These are phyloP conservation scores for Pachysandra terminalis DNA, from an alignment of 164 flowering plant species.

Conservation along the genomic window DNA sequence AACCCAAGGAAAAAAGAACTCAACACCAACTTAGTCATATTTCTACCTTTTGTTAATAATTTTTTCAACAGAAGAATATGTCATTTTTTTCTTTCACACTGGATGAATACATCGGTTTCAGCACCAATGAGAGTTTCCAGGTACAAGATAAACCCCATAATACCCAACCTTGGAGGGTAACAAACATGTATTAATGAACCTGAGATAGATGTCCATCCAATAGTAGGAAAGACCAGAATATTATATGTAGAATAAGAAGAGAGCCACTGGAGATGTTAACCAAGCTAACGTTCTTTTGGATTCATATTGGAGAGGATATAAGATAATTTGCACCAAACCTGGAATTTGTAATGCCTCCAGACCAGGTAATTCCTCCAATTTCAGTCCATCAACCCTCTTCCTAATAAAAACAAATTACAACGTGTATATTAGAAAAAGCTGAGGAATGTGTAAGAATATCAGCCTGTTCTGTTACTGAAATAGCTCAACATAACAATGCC, in stretches of 20 bases:
- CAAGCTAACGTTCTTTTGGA: conserved; percentile 24
- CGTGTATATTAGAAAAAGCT: neutral
- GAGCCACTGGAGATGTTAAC: neutral
- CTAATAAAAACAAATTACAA: conserved; percentile 33
- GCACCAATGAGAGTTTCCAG: neutral
- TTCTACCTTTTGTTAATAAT: neutral
- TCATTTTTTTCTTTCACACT: too few relatives aligned
- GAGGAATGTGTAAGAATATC: neutral
- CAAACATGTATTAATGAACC: neutral
- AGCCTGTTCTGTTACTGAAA: neutral
- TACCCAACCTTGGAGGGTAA: neutral
- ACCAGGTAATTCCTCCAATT: conserved; percentile 89
- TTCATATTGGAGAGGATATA: conserved; percentile 21
- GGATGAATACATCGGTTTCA: neutral
- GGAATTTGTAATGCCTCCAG: conserved; percentile 74
- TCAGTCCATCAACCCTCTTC: conserved; percentile 93
- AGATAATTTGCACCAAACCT: conserved; percentile 43
- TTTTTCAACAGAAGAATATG: neutral
- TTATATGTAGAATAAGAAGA: neutral
- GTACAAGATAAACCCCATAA: neutral
- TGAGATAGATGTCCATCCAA: neutral
- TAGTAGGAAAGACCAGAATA: neutral
- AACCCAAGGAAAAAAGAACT: neutral
- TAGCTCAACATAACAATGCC: neutral
- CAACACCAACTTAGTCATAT: neutral